Percentiles rank a stretch among this genome's conserved stretches.
Evolutionary conservation across 305 asterid genomes (phyloP).

Genomic region (Solanum chacoense): DNA sequence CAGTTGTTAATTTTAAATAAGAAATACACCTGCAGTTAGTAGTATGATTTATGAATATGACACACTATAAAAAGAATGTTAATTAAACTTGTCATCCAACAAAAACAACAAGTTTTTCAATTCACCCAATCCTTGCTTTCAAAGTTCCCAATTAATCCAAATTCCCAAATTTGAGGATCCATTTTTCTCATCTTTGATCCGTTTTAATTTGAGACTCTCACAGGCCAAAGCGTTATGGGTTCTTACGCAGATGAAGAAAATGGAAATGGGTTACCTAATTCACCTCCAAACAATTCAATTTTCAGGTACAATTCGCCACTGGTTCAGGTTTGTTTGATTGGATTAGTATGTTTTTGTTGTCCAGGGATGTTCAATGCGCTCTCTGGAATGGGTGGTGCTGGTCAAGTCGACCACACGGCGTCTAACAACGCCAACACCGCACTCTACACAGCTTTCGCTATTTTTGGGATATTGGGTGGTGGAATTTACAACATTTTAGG

Average conservation of each 20-base stretch:
- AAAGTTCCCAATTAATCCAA: background rate
- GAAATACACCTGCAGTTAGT: background rate
- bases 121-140: background rate
- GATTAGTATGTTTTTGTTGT: slow-evolving; percentile 85
- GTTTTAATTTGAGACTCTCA: background rate
- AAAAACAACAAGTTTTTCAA: background rate
- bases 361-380: slow-evolving; percentile 97
- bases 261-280: slow-evolving; percentile 12
- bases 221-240: slow-evolving; percentile 23
- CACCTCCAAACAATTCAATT: slow-evolving; percentile 12
- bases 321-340: slow-evolving; percentile 58
- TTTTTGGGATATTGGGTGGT: slow-evolving; percentile 85
- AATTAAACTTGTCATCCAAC: background rate
- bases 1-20: background rate
- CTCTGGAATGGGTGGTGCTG: slow-evolving; percentile 96
- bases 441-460: slow-evolving; percentile 78
- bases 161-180: background rate
- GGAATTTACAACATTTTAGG: slow-evolving; percentile 84
- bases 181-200: background rate
- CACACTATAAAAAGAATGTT: background rate
- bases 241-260: slow-evolving; percentile 28
- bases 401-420: slow-evolving; percentile 73
- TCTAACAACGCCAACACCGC: slow-evolving; percentile 95
- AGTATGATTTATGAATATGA: background rate
- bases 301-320: slow-evolving; percentile 73